Conservation (phyloP, 1,139 yeast species). For the Lodderomyces orthopsilosis region DNA sequence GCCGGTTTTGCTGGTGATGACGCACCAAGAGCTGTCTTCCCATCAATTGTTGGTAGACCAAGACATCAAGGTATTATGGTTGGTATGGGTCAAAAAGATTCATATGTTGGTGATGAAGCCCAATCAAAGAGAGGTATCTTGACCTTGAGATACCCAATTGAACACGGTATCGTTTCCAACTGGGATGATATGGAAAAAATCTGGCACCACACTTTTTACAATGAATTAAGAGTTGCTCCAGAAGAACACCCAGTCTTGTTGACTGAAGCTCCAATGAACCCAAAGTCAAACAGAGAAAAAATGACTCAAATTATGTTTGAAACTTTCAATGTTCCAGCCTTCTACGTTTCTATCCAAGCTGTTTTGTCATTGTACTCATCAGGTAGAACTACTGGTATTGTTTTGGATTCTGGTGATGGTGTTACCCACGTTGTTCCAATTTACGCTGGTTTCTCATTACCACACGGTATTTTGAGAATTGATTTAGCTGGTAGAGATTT, state of each 20-base stretch:
- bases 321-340: slow-evolving; percentile 98
- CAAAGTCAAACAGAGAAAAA: slow-evolving; percentile 98
- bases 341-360: slow-evolving; percentile 98
- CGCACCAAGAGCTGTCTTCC: slow-evolving; percentile 99
- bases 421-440: slow-evolving; percentile 99
- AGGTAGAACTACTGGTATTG: slow-evolving; percentile 99
- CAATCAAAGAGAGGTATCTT: slow-evolving; percentile 99
- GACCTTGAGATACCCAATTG: slow-evolving; percentile 98
- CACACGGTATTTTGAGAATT: slow-evolving; percentile 98
- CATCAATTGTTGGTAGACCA: slow-evolving; percentile 99
- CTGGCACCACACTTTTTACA: slow-evolving; percentile 98
- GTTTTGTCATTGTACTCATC: slow-evolving; percentile 97
- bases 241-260: slow-evolving; percentile 98
- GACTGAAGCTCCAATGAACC: slow-evolving; percentile 99
- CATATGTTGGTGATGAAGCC: slow-evolving; percentile 99
- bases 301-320: slow-evolving; percentile 99
- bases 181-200: slow-evolving; percentile 99
- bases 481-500: slow-evolving; percentile 99
- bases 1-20: slow-evolving; percentile 99
- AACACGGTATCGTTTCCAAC: slow-evolving; percentile 99
- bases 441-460: slow-evolving; percentile 98
- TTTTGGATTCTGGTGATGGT: slow-evolving; percentile 99
- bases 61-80: slow-evolving; percentile 99
- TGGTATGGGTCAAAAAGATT: slow-evolving; percentile 99
- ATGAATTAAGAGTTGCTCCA: slow-evolving; percentile 97